Evolutionary conservation across 192 early-diverging fungal genomes (phyloP).

Genomic region (Umbelopsis ramanniana): DNA sequence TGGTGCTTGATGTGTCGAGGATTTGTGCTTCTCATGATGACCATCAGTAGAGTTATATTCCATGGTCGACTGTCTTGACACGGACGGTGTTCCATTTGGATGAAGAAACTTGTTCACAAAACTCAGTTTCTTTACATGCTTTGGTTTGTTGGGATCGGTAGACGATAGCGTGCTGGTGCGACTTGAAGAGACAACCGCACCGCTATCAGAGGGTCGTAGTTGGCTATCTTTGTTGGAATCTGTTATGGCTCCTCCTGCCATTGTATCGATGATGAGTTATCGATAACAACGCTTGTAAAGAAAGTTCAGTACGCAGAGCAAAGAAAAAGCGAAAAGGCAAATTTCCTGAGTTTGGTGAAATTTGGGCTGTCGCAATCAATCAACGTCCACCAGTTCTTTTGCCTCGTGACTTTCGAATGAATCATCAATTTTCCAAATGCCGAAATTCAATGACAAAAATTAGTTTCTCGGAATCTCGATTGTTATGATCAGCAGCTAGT

Average conservation of each 20-base stretch:
- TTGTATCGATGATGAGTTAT: background rate
- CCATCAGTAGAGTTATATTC: background rate
- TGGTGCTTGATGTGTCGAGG: background rate
- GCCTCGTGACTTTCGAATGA: background rate
- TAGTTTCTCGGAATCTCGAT: no score
- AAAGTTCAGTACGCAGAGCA: background rate
- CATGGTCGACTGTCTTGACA: constrained; percentile 5
- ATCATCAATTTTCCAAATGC: background rate
- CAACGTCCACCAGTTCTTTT: background rate
- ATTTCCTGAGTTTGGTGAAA: background rate
- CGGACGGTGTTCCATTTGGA: background rate
- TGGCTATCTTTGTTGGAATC: background rate
- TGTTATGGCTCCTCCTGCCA: background rate
- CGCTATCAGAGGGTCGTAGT: background rate
- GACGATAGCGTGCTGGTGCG: constrained; percentile 2
- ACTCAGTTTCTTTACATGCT: background rate
- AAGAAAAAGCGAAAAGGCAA: background rate
- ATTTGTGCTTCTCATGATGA: background rate
- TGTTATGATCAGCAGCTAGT: no score
- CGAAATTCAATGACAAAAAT: no score
- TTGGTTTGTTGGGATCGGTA: background rate
- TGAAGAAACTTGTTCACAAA: constrained; percentile 17
- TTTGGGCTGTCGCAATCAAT: background rate
- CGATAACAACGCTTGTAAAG: background rate
- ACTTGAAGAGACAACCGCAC: background rate